phyloP scores from a whole-genome alignment of 805 yeast genomes.

The Saccharomycopsis lassenensis region DNA sequence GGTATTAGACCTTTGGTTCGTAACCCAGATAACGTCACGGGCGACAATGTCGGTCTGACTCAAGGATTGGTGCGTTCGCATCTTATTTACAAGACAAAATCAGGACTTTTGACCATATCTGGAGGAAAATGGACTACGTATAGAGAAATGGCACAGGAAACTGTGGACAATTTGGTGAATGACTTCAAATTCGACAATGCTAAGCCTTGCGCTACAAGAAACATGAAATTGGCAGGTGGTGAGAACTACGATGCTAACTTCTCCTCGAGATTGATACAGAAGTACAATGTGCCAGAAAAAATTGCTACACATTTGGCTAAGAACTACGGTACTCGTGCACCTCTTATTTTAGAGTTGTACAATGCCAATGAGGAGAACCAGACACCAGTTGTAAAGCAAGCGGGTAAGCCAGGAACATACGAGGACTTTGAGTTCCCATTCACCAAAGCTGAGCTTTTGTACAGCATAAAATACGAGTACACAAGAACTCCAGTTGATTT shows the following conservation, averaged over 20 bases:
- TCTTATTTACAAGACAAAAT: slow-evolving; percentile 56
- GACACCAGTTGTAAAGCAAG: slow-evolving; percentile 58
- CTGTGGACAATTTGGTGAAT: slow-evolving; percentile 59
- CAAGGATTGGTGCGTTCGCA: slow-evolving; percentile 90
- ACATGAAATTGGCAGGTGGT: slow-evolving; percentile 62
- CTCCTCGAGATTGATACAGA: slow-evolving; percentile 71
- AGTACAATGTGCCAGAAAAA: slow-evolving; percentile 56
- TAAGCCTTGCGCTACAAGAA: slow-evolving; percentile 31
- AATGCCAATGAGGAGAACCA: slow-evolving; percentile 39
- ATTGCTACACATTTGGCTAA: slow-evolving; percentile 74
- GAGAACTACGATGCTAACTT: slow-evolving; percentile 66
- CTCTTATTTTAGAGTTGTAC: slow-evolving; percentile 54
- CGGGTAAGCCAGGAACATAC: slow-evolving; percentile 30
- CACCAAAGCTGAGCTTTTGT: slow-evolving; percentile 82
- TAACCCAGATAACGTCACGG: slow-evolving; percentile 52
- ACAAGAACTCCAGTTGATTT: slow-evolving; percentile 83
- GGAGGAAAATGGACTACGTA: slow-evolving; percentile 99
- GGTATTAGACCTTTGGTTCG: slow-evolving; percentile 93
- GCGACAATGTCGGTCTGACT: slow-evolving; percentile 43
- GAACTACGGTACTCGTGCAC: slow-evolving; percentile 86
- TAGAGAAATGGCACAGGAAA: slow-evolving; percentile 95
- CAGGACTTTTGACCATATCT: slow-evolving; percentile 77
- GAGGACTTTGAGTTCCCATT: slow-evolving; percentile 67
- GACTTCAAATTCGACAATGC: slow-evolving; percentile 29
- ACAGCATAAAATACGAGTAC: slow-evolving; percentile 73